phyloP scores from a whole-genome alignment of 1,139 yeast species.

The Geotrichum carabidarum region DNA sequence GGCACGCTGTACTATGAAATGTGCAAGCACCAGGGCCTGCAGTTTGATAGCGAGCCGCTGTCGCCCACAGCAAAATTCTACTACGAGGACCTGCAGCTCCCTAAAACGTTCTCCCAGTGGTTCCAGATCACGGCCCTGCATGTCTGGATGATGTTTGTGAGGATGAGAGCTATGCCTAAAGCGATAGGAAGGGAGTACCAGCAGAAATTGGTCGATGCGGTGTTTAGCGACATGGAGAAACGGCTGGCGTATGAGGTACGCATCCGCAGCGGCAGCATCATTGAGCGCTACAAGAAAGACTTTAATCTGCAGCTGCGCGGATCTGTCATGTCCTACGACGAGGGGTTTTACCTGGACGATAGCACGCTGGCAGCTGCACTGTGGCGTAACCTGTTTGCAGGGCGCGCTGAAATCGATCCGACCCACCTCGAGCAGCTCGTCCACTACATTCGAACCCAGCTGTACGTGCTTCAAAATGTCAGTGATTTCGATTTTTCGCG shows the following conservation, averaged over 20 bases:
- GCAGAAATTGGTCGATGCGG: slow-evolving; percentile 83
- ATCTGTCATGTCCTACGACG: slow-evolving; percentile 84
- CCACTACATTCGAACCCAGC: slow-evolving; percentile 81
- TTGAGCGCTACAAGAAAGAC: slow-evolving; percentile 82
- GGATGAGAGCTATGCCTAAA: slow-evolving; percentile 95
- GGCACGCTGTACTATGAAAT: slow-evolving; percentile 82
- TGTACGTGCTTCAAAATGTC: slow-evolving; percentile 77
- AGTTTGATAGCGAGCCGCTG: slow-evolving; percentile 23
- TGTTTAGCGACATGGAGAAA: slow-evolving; percentile 83
- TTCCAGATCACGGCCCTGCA: slow-evolving; percentile 86
- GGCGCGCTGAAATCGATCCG: slow-evolving; percentile 74
- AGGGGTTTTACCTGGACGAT: slow-evolving; percentile 79
- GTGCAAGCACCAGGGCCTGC: slow-evolving; percentile 76
- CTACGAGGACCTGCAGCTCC: slow-evolving; percentile 74
- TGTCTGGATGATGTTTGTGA: slow-evolving; percentile 85
- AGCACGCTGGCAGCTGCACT: slow-evolving; percentile 80
- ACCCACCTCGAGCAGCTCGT: slow-evolving; percentile 82
- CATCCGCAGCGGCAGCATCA: slow-evolving; percentile 74
- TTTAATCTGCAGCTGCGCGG: slow-evolving; percentile 90
- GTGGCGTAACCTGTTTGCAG: slow-evolving; percentile 60
- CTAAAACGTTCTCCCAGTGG: slow-evolving; percentile 89
- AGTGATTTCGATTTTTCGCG: slow-evolving; percentile 89
- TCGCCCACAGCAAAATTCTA: slow-evolving; percentile 36
- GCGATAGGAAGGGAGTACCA: slow-evolving; percentile 85
- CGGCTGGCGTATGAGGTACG: slow-evolving; percentile 81